Percentiles rank a stretch among this genome's conserved stretches.
phyloP scores from a whole-genome alignment of 73 alveolate genomes.

The Tetrahymena thermophila region DNA sequence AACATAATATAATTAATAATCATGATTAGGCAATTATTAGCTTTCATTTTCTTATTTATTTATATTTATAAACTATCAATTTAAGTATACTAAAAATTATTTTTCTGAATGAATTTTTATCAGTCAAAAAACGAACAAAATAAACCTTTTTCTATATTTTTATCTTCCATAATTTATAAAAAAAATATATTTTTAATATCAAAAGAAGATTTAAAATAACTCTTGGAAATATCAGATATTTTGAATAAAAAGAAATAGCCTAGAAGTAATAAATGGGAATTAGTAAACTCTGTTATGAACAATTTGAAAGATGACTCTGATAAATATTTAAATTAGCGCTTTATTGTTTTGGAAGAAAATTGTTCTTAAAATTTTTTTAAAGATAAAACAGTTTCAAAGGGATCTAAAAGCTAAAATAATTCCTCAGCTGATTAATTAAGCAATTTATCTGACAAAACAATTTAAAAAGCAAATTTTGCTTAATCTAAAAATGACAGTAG shows the following conservation, averaged over 20 bases:
- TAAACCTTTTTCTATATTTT: too few species aligned
- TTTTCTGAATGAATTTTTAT: too few species aligned
- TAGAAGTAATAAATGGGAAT: too few species aligned
- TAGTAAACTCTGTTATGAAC: not conserved
- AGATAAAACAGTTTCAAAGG: not conserved
- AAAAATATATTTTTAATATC: too few species aligned
- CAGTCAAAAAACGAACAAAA: too few species aligned
- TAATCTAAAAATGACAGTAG: not conserved
- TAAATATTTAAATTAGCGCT: too few species aligned
- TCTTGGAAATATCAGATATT: not conserved
- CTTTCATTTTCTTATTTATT: too few species aligned
- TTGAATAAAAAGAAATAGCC: not conserved
- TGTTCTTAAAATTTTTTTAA: not conserved
- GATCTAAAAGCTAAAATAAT: not conserved
- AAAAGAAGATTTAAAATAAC: not conserved
- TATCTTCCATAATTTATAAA: too few species aligned
- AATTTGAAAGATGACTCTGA: not conserved
- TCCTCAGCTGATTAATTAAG: not conserved
- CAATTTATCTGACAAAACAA: not conserved
- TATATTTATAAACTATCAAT: too few species aligned
- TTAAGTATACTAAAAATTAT: too few species aligned
- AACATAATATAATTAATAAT: too few species aligned
- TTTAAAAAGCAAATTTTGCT: not conserved
- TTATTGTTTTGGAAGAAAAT: not conserved
- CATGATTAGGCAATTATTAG: too few species aligned